These are phyloP conservation scores for Podospora bellae-mahoneyi DNA, from an alignment of 495 filamentous ascomycete species.

Conservation along the genomic window DNA sequence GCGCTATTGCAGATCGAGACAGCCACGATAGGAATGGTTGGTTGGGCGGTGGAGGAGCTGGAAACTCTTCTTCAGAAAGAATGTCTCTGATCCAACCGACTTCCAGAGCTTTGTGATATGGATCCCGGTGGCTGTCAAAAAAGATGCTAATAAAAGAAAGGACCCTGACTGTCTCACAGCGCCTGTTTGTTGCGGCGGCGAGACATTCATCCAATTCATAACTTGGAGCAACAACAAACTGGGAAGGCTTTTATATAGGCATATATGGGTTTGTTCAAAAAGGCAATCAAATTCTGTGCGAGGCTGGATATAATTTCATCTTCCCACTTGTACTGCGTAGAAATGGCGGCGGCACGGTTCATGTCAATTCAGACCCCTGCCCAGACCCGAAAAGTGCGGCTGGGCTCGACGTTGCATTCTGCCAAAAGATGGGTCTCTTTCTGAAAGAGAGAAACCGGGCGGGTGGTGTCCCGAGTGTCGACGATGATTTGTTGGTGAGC, in stretches of 20 bases:
- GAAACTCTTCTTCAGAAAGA: background rate
- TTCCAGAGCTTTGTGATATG: background rate
- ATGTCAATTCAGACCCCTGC: slow-evolving; percentile 1
- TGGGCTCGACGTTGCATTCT: slow-evolving; percentile 11
- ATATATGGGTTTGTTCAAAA: background rate
- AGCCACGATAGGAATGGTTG: background rate
- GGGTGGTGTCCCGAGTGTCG: background rate
- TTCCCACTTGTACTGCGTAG: background rate
- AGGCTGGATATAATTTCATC: slow-evolving; percentile 10
- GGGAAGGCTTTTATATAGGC: background rate
- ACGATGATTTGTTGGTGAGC: background rate
- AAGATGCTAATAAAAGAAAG: too few species aligned
- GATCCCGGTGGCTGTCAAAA: too few species aligned
- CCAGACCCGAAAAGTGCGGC: slow-evolving; percentile 19
- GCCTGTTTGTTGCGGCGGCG: background rate
- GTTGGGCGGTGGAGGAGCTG: background rate
- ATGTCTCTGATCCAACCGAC: background rate
- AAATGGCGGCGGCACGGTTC: slow-evolving; percentile 11
- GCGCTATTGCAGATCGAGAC: background rate
- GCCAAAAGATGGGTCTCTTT: background rate
- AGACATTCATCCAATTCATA: background rate
- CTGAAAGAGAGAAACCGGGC: background rate
- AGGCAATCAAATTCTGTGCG: slow-evolving; percentile 2
- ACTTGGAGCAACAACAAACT: background rate
- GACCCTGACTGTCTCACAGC: background rate